Percentiles rank a stretch among this genome's conserved stretches.
phyloP scores from a whole-genome alignment of 2,329 filamentous ascomycete species.

The Penicillium sp. region DNA sequence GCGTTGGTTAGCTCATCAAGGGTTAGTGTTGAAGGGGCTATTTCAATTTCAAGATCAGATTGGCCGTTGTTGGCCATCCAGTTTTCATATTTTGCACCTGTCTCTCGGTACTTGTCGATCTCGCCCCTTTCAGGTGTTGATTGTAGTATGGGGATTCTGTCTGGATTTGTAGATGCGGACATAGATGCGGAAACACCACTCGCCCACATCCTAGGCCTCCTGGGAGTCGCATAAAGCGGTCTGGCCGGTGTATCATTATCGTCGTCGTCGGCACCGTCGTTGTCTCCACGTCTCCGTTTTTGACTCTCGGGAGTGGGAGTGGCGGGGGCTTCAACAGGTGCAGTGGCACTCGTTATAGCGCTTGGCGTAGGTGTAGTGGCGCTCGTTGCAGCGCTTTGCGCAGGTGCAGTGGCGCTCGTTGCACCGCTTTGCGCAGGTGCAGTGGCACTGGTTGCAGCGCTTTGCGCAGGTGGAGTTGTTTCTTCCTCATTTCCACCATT shows the following conservation, averaged over 20 bases:
- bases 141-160: neutral
- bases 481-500: neutral
- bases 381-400: neutral
- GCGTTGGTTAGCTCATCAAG: fast-evolving
- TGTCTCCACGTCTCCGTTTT: neutral
- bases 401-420: neutral
- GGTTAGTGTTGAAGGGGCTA: neutral
- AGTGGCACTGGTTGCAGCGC: neutral
- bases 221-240: too few species aligned
- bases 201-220: fast-evolving
- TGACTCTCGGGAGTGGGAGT: too few species aligned
- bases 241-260: too few species aligned
- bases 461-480: neutral
- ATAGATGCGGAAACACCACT: fast-evolving
- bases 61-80: neutral
- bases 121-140: neutral
- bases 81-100: neutral
- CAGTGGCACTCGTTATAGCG: neutral
- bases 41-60: neutral
- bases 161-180: fast-evolving
- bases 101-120: fast-evolving
- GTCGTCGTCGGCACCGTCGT: neutral
- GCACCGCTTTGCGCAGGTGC: neutral
- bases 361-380: neutral
- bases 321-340: neutral